phyloP scores from a whole-genome alignment of 768 basidiomycete genomes.

The Scleroderma citrinum region DNA sequence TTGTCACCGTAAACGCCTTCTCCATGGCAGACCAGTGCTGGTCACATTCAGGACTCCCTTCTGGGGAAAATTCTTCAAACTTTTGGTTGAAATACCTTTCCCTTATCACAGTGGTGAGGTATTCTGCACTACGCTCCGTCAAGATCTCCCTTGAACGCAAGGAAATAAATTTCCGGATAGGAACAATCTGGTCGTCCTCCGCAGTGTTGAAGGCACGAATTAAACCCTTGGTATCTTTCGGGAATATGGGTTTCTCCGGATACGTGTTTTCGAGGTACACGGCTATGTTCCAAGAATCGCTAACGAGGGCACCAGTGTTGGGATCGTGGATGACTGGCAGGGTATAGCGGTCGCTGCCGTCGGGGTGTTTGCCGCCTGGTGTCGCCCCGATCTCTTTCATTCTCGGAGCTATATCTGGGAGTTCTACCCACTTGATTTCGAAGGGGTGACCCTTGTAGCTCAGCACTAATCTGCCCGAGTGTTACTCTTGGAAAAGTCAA shows the following conservation, averaged over 20 bases:
- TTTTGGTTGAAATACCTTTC: slow-evolving; percentile 25
- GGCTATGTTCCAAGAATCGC: too few species aligned
- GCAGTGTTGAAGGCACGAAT: slow-evolving; percentile 18
- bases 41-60: slow-evolving; percentile 27
- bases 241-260: slow-evolving; percentile 25
- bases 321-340: slow-evolving; percentile 31
- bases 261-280: slow-evolving; percentile 34
- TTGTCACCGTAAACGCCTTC: slow-evolving; percentile 6
- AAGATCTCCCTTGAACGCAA: too few species aligned
- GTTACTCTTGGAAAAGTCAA: background rate
- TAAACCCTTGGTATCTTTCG: slow-evolving; percentile 15
- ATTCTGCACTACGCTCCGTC: slow-evolving; percentile 29
- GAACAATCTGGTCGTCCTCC: background rate
- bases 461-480: slow-evolving; percentile 22
- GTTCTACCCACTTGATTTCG: slow-evolving; percentile 31
- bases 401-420: slow-evolving; percentile 27
- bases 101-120: slow-evolving; percentile 35
- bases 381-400: too few species aligned
- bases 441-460: slow-evolving; percentile 29
- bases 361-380: slow-evolving; percentile 9
- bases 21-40: too few species aligned
- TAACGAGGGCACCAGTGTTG: slow-evolving; percentile 21
- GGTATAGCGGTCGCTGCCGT: slow-evolving; percentile 22
- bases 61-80: slow-evolving; percentile 36
- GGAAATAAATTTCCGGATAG: slow-evolving; percentile 7